A percentile compares a stretch with the other conserved stretches of the same genome.
These are phyloP conservation scores for Emmonsiellopsis sp. DNA, from an alignment of 2,329 filamentous ascomycete genomes.

Conservation along the genomic window DNA sequence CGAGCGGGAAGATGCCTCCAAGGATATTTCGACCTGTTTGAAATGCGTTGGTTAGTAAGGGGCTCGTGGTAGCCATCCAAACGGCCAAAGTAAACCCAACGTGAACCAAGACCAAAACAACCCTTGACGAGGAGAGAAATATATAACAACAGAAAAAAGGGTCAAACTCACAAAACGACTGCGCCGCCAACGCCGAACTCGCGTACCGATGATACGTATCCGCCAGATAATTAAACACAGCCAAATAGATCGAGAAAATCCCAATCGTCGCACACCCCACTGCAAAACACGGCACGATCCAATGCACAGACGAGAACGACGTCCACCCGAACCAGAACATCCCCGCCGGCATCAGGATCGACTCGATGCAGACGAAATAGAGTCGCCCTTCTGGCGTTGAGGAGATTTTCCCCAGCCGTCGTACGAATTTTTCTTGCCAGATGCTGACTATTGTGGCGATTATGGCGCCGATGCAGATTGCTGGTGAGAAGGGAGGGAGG, in stretches of 20 bases:
- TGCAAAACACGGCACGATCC: constrained; percentile 63
- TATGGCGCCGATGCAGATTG: constrained; percentile 59
- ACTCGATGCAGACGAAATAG: constrained; percentile 74
- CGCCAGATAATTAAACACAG: constrained; percentile 87
- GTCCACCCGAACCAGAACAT: constrained; percentile 76
- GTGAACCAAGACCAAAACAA: too few relatives aligned
- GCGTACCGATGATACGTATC: constrained; percentile 82
- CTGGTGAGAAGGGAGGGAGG: constrained; percentile 17
- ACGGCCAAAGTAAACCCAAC: too few relatives aligned
- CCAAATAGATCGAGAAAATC: constrained; percentile 78
- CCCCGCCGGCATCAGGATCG: constrained; percentile 65
- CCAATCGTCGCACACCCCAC: constrained; percentile 71
- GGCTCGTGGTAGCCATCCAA: too few relatives aligned
- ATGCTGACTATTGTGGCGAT: constrained; percentile 62
- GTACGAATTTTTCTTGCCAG: constrained; percentile 60
- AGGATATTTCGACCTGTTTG: constrained; percentile 60
- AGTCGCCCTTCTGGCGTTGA: constrained; percentile 64
- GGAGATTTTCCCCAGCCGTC: constrained; percentile 37
- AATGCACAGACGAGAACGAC: constrained; percentile 52
- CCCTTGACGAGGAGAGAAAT: background rate
- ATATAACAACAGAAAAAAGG: background rate
- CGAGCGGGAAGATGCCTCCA: constrained; percentile 70
- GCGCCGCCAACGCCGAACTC: constrained; percentile 74
- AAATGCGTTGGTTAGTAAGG: background rate
- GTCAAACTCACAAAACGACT: constrained; percentile 57